phyloP scores from a whole-genome alignment of 108 stramenopile genomes.

The Nannochloropsis salina region DNA sequence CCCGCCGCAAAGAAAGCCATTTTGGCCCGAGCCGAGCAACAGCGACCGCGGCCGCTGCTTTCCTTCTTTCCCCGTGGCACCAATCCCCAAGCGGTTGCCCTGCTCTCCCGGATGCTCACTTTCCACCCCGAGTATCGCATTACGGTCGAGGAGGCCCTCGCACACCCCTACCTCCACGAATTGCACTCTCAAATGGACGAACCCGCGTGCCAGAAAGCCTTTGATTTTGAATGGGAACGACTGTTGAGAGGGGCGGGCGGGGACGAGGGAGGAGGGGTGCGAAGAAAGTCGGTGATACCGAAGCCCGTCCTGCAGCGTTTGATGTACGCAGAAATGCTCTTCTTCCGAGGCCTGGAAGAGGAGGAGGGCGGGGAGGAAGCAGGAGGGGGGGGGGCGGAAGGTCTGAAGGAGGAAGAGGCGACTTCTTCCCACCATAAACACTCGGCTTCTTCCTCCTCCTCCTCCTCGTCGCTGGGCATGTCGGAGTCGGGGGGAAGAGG shows the following conservation, averaged over 20 bases:
- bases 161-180: slow-evolving; percentile 61
- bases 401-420: neutral
- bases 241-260: neutral
- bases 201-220: slow-evolving; percentile 26
- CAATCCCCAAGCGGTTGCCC: slow-evolving; percentile 55
- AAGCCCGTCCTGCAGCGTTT: neutral
- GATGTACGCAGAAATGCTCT: slow-evolving; percentile 28
- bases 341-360: neutral
- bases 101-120: slow-evolving; percentile 51
- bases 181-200: slow-evolving; percentile 51
- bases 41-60: slow-evolving; percentile 25
- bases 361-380: neutral
- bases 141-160: slow-evolving; percentile 58
- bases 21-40: slow-evolving; percentile 13
- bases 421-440: neutral
- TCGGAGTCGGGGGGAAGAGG: neutral
- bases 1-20: slow-evolving; percentile 24
- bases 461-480: slow-evolving; percentile 9
- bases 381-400: neutral
- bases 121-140: slow-evolving; percentile 57
- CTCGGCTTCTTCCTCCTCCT: neutral
- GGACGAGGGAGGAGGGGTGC: neutral
- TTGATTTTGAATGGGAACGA: slow-evolving; percentile 47
- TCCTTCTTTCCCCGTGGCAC: slow-evolving; percentile 46
- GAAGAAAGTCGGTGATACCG: neutral